Conservation (phyloP, 768 basidiomycete species). For the Termitomyces sp. region DNA sequence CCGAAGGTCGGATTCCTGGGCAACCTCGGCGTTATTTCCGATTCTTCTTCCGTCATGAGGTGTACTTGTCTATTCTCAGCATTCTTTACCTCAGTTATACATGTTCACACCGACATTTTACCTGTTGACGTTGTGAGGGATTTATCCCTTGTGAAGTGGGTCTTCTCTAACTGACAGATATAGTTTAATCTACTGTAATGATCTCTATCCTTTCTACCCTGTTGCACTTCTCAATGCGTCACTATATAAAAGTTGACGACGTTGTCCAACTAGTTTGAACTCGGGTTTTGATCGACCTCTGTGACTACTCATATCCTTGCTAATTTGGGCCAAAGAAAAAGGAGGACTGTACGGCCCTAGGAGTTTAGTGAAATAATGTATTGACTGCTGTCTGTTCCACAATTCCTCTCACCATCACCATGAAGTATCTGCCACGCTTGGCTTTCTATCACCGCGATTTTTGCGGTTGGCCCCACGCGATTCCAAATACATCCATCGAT, state of each 20-base stretch:
- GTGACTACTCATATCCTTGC: not conserved
- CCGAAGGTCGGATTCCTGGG: constrained; percentile 9
- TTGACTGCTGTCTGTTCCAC: not conserved
- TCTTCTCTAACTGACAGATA: not conserved
- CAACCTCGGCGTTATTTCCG: constrained; percentile 2
- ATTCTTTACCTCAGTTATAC: constrained; percentile 5
- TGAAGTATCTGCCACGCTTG: not conserved
- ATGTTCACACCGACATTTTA: constrained; percentile 6
- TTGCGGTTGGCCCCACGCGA: not conserved
- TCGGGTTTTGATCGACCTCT: not conserved
- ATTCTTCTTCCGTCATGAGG: constrained; percentile 1
- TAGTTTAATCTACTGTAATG: constrained; percentile 5
- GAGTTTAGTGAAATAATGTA: not conserved
- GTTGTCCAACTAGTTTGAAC: not conserved
- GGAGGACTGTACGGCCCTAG: not conserved
- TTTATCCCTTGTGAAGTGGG: not conserved
- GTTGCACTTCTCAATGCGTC: not conserved
- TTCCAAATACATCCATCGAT: not conserved
- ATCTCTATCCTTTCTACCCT: not conserved
- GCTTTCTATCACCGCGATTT: not conserved
- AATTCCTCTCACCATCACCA: not conserved
- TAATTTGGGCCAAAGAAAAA: not conserved
- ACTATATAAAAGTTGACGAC: not conserved
- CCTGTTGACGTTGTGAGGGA: constrained; percentile 5
- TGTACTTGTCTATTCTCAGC: not conserved